Conservation (phyloP, 495 filamentous ascomycete species). For the Haplographium delicatum region DNA sequence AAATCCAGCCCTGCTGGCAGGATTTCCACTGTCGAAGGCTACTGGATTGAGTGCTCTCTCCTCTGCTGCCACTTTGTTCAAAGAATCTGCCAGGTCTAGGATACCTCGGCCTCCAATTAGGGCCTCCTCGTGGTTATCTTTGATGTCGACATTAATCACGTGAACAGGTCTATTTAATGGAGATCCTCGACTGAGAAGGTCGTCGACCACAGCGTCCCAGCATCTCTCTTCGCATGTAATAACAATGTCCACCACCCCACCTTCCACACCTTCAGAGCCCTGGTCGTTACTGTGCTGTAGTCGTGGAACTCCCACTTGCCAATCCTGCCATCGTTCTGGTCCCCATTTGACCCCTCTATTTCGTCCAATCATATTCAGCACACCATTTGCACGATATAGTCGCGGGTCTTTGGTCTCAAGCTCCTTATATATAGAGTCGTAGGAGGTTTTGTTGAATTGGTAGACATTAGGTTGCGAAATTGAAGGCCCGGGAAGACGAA, state of each 20-base stretch:
- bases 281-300: constrained; percentile 57
- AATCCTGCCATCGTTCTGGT: constrained; percentile 98
- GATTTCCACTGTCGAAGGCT: constrained; percentile 65
- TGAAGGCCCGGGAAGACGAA: constrained; percentile 87
- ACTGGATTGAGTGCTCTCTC: constrained; percentile 62
- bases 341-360: constrained; percentile 90
- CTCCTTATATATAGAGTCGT: constrained; percentile 86
- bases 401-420: constrained; percentile 78
- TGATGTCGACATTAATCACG: constrained; percentile 97
- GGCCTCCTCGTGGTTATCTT: constrained; percentile 97
- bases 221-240: constrained; percentile 98
- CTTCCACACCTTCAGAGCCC: constrained; percentile 75
- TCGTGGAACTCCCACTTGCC: constrained; percentile 81
- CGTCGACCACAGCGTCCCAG: constrained; percentile 97
- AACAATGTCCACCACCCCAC: constrained; percentile 87
- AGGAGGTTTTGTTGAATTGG: constrained; percentile 91
- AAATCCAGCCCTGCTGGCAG: constrained; percentile 66
- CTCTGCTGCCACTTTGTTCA: constrained; percentile 76
- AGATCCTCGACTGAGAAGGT: constrained; percentile 77
- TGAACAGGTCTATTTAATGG: constrained; percentile 88
- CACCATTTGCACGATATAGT: constrained; percentile 85
- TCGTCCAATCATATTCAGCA: constrained; percentile 91
- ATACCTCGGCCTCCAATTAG: constrained; percentile 87
- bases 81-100: constrained; percentile 77
- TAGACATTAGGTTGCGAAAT: constrained; percentile 96